phyloP scores from a whole-genome alignment of 305 asterid genomes.

The Nicotiana rustica region DNA sequence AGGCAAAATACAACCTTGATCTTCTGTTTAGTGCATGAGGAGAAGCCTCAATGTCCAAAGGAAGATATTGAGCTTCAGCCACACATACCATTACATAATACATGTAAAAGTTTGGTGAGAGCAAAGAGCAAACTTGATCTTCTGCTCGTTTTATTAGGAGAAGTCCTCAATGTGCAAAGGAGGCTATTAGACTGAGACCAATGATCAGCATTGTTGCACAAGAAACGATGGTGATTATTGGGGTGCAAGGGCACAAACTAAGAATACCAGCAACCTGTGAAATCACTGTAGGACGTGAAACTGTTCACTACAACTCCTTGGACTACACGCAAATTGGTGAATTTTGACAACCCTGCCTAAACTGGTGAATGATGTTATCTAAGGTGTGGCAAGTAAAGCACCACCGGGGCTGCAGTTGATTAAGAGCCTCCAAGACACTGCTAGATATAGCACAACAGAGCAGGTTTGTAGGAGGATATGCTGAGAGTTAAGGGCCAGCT shows the following conservation, averaged over 20 bases:
- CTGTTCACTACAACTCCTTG: neutral
- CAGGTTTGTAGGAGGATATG: slow-evolving; percentile 22
- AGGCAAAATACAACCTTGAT: too few species aligned
- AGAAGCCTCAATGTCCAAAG: too few species aligned
- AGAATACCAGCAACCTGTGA: neutral
- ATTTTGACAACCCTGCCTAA: neutral
- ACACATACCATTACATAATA: too few species aligned
- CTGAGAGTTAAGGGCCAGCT: neutral
- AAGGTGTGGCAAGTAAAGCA: neutral
- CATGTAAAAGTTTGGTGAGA: too few species aligned
- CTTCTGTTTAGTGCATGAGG: too few species aligned
- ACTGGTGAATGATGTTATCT: neutral
- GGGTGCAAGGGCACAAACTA: neutral
- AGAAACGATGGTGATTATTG: neutral
- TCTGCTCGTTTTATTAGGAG: too few species aligned
- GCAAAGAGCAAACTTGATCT: too few species aligned
- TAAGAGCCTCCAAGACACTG: neutral
- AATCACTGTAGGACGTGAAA: neutral
- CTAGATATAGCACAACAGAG: slow-evolving; percentile 10
- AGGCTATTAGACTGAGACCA: too few species aligned
- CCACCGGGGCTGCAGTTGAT: neutral
- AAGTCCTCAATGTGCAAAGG: too few species aligned
- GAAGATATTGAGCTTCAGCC: too few species aligned
- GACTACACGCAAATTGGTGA: slow-evolving; percentile 11
- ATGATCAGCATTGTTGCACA: neutral